These are phyloP conservation scores for Carex arenaria DNA, from an alignment of 202 grass and related monocot species.

Conservation along the genomic window DNA sequence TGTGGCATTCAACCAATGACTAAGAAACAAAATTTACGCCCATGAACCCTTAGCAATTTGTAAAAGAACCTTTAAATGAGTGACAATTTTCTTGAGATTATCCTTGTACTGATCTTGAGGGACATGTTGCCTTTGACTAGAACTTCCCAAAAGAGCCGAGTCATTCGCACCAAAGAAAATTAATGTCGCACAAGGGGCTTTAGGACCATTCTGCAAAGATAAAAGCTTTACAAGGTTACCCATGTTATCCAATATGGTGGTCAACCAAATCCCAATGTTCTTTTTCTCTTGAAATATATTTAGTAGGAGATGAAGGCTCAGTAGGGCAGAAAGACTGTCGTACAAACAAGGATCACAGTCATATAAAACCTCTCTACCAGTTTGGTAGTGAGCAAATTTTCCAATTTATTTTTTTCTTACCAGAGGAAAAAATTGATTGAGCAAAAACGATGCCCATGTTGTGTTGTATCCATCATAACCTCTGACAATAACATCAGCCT, in stretches of 20 bases:
- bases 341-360: not conserved
- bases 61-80: slow-evolving; percentile 59
- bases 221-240: not conserved
- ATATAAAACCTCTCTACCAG: not conserved
- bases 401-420: slow-evolving; percentile 27
- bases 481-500: slow-evolving; percentile 86
- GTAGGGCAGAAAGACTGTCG: not conserved
- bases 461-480: slow-evolving; percentile 92
- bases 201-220: slow-evolving; percentile 10
- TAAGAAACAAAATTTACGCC: not conserved
- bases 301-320: not conserved
- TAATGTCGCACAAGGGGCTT: slow-evolving; percentile 42
- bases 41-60: not conserved
- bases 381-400: not conserved
- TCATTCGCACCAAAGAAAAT: slow-evolving; percentile 94
- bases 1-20: not conserved
- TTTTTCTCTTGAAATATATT: not conserved
- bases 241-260: not conserved
- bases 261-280: not conserved
- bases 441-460: slow-evolving; percentile 80
- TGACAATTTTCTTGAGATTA: slow-evolving; percentile 66
- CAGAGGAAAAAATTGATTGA: slow-evolving; percentile 63
- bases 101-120: slow-evolving; percentile 74
- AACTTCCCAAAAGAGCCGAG: slow-evolving; percentile 53
- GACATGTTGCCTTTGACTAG: slow-evolving; percentile 58